Evolutionary conservation across 768 basidiomycete species (phyloP), one percentile per base, ranked within the genome.

Genomic region (Cantharellus cinnabarinus): DNA sequence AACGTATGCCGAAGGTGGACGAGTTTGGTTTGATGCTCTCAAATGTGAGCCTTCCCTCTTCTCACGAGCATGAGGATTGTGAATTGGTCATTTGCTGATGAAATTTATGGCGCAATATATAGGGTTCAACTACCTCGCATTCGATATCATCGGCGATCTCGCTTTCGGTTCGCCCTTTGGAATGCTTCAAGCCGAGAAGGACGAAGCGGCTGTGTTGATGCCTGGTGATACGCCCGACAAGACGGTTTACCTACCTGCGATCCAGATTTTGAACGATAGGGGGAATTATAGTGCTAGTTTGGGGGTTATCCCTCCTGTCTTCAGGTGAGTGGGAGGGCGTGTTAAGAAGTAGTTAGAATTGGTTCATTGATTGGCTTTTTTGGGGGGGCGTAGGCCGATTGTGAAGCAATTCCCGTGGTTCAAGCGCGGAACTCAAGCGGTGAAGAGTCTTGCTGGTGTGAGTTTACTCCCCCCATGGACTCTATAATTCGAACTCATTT

Each of bases 151-250:
- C 50, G 87, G 75, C 48, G 86, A 90, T 67, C 76, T 90, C 14
- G 84, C 87, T 0, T 91, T 91, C 64, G 89, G 89, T 1, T 77
- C 79, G 2, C 85, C 89, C 0, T 94, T 94, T 65, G 88, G 88
- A 14, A 94, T 94, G 89, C 73, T 93, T 61, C 65, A 77, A 58
- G 77, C 82, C 3, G 82, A 77, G 35, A 79, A 79, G 57, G 88
- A 91, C 65, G 74, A 77, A 4, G 86, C 84, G 1, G 73, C 80
- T 3, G 82, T 85, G 2, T 82, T 85, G 3, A 74, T 74, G 37
- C 52, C 50, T 29, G 63, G 59, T 50, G 34, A 82, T 42, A 48
- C 44, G 10, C 44, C 44, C 44, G 44, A 48, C 44, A 48, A 48
- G 44, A 48, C 44, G 29, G 29, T 10, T 10, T 71, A 80, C 63